Evolutionary conservation across 805 yeast genomes (phyloP), one percentile per base, ranked within the genome.

Genomic region (Cyberlindnera suaveolens): DNA sequence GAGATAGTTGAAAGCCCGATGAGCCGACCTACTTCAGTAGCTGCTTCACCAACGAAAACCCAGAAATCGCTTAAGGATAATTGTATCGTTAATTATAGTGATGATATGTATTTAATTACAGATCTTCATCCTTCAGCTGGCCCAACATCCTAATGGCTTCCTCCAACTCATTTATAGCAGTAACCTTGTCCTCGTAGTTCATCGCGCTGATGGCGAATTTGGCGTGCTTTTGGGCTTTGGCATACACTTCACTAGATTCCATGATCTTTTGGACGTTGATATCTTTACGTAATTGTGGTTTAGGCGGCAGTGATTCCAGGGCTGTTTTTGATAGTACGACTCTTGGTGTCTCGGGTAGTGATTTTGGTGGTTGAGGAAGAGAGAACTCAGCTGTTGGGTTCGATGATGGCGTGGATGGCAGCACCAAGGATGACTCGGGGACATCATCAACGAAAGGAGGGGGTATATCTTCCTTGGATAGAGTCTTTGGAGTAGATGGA

Each of bases 191-290:
- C 48, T 85, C 91, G 58, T 83, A 85, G 56, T 83, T 83, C 57
- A 85, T 67, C 0, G 95, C 93, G 44, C 88, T 80, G 6, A 83
- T 78, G 2, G 89, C 91, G 58, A 80, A 85, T 57, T 78, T 82
- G 29, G 90, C 85, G 46, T 72, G 74, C 52, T 78, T 82, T 54
- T 84, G 91, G 1, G 82, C 77, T 51, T 72, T 68, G 9, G 77
- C 57, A 17, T 83, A 78, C 37, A 71, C 65, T 42, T 77, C 85
- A 18, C 80, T 74, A 14, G 70, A 67, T 44, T 74, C 72, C 55
- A 84, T 60, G 43, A 83, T 74, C 15, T 66, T 56, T n/a, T 63
- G 54, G 14, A 83, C 66, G 36, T 75, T 45, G n/a, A 51, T 26
- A 13, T 45, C 43, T 31, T 46, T 33, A 29, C 45, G 36, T 3